Base-by-base conservation (phyloP, 2,329 filamentous ascomycete genomes). In the Gaeumannomyces sp. region DNA sequence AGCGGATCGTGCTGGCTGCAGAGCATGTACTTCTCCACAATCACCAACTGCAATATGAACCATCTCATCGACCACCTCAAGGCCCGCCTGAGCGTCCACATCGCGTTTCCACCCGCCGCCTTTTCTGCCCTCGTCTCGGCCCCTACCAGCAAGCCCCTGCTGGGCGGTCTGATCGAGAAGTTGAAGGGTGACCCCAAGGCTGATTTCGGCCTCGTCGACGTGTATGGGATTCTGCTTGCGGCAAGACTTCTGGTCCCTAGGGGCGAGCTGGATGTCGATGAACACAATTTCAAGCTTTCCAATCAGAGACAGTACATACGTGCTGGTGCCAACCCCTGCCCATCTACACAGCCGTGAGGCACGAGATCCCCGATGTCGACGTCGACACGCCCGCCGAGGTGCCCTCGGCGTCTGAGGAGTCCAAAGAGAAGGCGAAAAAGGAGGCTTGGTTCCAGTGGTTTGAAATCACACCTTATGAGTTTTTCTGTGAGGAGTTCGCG, bases 391-490 rank as follows among this genome's bases (percentile, higher is more conserved):
- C 70, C 66, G n/a, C 72, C 71, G 60, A 61, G 6, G 72, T 70
- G 64, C 72, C 68, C 2, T 68, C 67, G 22, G 73, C 72, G 60
- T 77, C 80, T 0, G 82, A 88, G 66, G 76, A 77, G 27, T 81
- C 79, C 0, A 84, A 86, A 69, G 78, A 81, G 68, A 74, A 78
- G 62, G 79, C 83, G 14, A 86, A 78, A 71, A 81, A 83, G 66
- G 90, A 96, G 72, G 84, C 92, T 2, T 98, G 93, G 91, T 99
- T 98, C 71, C 94, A 99, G 71, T 98, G 95, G 94, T 97, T 95
- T 70, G 95, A 99, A 72, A 90, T 94, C 71, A 96, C 92, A 0
- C 94, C 94, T 0, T 97, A 96, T 72, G 94, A 98, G 74, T 89
- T 97, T 73, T 97, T 95, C 76, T 97, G 93, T 70, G 94, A 98